phyloP scores from a whole-genome alignment of 208 protist species.

The Spongospora subterranea region DNA sequence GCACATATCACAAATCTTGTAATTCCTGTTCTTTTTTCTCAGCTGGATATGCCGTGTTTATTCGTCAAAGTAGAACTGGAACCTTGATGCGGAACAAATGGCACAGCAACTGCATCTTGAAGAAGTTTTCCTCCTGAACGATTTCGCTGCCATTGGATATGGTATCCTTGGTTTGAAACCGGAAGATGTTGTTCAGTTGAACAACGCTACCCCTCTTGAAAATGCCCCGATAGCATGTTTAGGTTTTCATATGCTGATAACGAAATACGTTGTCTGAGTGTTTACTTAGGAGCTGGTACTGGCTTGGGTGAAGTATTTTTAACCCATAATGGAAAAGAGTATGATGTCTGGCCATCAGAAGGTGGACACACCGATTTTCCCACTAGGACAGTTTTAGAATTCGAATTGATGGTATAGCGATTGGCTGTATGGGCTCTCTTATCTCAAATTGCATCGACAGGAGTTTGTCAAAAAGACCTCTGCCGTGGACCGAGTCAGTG shows the following conservation, averaged over 20 bases:
- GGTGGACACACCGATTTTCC: slow-evolving; percentile 51
- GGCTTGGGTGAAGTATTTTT: slow-evolving; percentile 43
- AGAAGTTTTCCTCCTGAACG: slow-evolving; percentile 88
- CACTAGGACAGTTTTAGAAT: not conserved
- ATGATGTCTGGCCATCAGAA: slow-evolving; percentile 46
- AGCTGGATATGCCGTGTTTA: not conserved
- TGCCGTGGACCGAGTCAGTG: slow-evolving; percentile 3
- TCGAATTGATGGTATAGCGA: slow-evolving; percentile 21
- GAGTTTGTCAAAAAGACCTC: not conserved
- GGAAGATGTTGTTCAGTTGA: not conserved
- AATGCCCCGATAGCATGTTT: slow-evolving; percentile 10
- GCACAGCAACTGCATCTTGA: slow-evolving; percentile 84
- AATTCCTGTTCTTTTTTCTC: slow-evolving; percentile 18
- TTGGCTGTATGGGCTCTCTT: not conserved
- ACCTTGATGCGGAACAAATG: slow-evolving; percentile 79
- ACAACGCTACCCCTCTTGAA: not conserved
- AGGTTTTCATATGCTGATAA: not conserved
- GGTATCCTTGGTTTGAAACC: not conserved
- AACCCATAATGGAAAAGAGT: slow-evolving; percentile 35
- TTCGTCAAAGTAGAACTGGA: slow-evolving; percentile 68
- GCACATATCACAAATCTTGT: slow-evolving; percentile 72
- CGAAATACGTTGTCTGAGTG: not conserved
- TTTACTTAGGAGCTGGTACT: slow-evolving; percentile 3
- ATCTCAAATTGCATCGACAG: not conserved
- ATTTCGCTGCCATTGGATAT: slow-evolving; percentile 53